These are phyloP conservation scores for Phytophthora pistaciae DNA, from an alignment of 352 stramenopile species.

Conservation along the genomic window DNA sequence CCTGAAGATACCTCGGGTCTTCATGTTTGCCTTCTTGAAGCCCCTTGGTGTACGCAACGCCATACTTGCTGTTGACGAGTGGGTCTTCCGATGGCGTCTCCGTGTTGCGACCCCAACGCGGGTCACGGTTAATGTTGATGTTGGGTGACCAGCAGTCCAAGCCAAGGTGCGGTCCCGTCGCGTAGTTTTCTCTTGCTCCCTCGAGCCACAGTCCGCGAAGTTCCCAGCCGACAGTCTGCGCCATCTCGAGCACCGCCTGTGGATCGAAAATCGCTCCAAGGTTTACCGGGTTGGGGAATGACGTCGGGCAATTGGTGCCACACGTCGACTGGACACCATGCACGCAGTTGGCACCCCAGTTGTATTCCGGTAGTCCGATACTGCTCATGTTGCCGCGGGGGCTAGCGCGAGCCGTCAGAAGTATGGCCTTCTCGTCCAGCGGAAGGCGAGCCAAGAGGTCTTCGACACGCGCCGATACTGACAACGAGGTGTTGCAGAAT, in stretches of 20 bases:
- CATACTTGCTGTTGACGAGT: slow-evolving; percentile 88
- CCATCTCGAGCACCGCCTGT: slow-evolving; percentile 80
- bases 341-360: slow-evolving; percentile 95
- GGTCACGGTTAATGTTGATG: slow-evolving; percentile 95
- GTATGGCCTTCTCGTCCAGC: slow-evolving; percentile 73
- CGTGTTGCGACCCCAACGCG: slow-evolving; percentile 92
- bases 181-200: slow-evolving; percentile 66
- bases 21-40: slow-evolving; percentile 78
- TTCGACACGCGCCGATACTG: slow-evolving; percentile 64
- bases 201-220: slow-evolving; percentile 71
- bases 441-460: slow-evolving; percentile 79
- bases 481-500: slow-evolving; percentile 80
- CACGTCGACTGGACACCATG: slow-evolving; percentile 92
- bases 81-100: slow-evolving; percentile 94
- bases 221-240: slow-evolving; percentile 86
- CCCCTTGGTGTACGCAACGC: slow-evolving; percentile 86
- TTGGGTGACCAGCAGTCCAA: slow-evolving; percentile 94
- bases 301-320: slow-evolving; percentile 82
- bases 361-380: slow-evolving; percentile 90
- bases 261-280: slow-evolving; percentile 91
- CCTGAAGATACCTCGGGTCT: slow-evolving; percentile 60
- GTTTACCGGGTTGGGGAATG: slow-evolving; percentile 92
- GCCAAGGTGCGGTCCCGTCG: slow-evolving; percentile 64
- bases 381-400: slow-evolving; percentile 75
- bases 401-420: slow-evolving; percentile 77